Evolutionary conservation across 2,329 filamentous ascomycete species (phyloP).

Genomic region (Aspergillus costaricaensis): DNA sequence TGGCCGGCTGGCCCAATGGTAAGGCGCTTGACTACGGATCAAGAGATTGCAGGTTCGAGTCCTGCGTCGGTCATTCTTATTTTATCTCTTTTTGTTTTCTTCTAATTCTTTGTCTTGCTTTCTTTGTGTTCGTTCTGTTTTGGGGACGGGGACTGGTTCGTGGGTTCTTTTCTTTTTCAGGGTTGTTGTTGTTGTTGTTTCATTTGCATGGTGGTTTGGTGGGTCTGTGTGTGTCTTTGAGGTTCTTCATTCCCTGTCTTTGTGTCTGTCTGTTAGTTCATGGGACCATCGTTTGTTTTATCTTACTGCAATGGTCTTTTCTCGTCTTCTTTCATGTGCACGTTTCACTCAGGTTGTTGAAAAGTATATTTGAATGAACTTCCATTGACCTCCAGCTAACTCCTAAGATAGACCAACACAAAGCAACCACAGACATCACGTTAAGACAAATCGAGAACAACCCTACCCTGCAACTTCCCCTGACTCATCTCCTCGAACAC

Average conservation of each 20-base stretch:
- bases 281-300: too few species aligned
- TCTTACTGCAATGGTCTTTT: too few species aligned
- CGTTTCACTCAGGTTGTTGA: too few species aligned
- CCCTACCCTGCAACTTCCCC: constrained; percentile 49
- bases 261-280: too few species aligned
- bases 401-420: not conserved
- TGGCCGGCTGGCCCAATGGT: constrained; percentile 26
- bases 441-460: constrained; percentile 49
- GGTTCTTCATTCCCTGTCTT: too few species aligned
- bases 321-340: not conserved
- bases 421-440: not conserved
- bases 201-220: too few species aligned
- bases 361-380: too few species aligned
- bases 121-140: not conserved
- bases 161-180: too few species aligned
- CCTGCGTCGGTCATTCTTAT: constrained; percentile 38
- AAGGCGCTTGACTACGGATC: constrained; percentile 34
- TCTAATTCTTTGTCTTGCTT: not conserved
- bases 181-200: too few species aligned
- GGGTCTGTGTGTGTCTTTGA: too few species aligned
- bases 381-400: not conserved
- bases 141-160: too few species aligned
- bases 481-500: constrained; percentile 50
- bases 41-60: constrained; percentile 54
- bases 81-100: not conserved